Conservation (phyloP, 78 protist species). For the Dictyostelium citrinum region DNA sequence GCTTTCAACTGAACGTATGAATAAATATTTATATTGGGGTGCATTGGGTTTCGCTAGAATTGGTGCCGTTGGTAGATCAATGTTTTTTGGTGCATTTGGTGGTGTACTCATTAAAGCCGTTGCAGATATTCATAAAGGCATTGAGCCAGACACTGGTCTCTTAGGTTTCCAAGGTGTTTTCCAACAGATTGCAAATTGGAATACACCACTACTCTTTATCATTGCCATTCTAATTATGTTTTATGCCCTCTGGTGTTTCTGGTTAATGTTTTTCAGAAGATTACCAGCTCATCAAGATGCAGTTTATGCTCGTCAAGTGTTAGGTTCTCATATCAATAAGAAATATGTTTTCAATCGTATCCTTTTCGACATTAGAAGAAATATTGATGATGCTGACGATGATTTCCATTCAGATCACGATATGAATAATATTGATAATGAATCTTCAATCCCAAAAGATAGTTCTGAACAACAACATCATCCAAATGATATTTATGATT, state of each 20-base stretch:
- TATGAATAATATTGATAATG: neutral
- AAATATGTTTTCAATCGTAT: conserved; percentile 18
- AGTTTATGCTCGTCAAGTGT: neutral
- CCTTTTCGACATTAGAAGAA: neutral
- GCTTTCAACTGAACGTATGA: conserved; percentile 65
- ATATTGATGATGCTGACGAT: neutral
- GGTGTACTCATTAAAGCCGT: conserved; percentile 40
- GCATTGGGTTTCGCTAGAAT: conserved; percentile 60
- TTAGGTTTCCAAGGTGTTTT: conserved; percentile 72
- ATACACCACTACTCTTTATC: conserved; percentile 18
- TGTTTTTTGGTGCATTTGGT: conserved; percentile 73
- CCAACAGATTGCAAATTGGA: conserved; percentile 33
- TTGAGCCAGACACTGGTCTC: conserved; percentile 15
- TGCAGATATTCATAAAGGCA: conserved; percentile 3
- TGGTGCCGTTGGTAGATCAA: conserved; percentile 65
- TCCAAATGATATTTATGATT: neutral
- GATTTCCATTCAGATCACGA: neutral
- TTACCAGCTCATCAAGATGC: conserved; percentile 60
- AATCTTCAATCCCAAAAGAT: neutral
- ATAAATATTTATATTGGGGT: conserved; percentile 9
- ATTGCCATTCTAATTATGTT: conserved; percentile 42
- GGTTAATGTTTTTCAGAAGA: conserved; percentile 58
- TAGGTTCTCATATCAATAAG: conserved; percentile 1
- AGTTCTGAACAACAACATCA: neutral
- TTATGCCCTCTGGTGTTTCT: conserved; percentile 53